Conservation (phyloP, 2,329 filamentous ascomycete genomes). For the Aspergillus sp. region DNA sequence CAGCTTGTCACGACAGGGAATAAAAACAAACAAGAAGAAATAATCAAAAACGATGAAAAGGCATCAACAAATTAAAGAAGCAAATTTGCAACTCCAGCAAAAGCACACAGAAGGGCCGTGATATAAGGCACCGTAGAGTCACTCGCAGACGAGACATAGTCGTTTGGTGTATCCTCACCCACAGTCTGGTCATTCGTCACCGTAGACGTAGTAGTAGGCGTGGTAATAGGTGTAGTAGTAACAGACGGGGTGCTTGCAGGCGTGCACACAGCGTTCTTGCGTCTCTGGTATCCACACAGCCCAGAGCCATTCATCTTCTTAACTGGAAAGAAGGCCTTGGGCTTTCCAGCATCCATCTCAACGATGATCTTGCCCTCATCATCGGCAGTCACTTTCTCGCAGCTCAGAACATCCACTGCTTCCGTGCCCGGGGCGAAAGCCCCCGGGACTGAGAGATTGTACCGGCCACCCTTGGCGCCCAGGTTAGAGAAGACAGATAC, state of each 20-base stretch:
- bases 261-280: background rate
- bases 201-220: background rate
- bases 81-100: background rate
- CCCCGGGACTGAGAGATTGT: conserved; percentile 28
- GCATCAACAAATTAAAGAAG: background rate
- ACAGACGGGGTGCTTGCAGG: background rate
- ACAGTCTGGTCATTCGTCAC: background rate
- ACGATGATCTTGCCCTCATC: conserved; percentile 20
- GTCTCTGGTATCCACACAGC: conserved; percentile 22
- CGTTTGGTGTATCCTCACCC: background rate
- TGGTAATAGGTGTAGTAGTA: no score
- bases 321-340: conserved; percentile 29
- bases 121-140: background rate
- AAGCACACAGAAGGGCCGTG: background rate
- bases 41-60: conserved; percentile 4
- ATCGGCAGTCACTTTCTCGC: conserved; percentile 23
- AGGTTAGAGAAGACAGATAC: conserved; percentile 46
- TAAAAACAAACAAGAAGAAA: background rate
- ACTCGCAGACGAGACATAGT: background rate
- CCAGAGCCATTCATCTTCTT: conserved; percentile 26
- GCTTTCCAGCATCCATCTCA: conserved; percentile 27
- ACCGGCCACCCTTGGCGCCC: conserved; percentile 29
- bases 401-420: conserved; percentile 27
- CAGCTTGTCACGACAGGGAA: background rate
- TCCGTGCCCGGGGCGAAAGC: conserved; percentile 23